Base-by-base conservation (phyloP, 1,284 basidiomycete species). In the Rhodotorula sp. region DNA sequence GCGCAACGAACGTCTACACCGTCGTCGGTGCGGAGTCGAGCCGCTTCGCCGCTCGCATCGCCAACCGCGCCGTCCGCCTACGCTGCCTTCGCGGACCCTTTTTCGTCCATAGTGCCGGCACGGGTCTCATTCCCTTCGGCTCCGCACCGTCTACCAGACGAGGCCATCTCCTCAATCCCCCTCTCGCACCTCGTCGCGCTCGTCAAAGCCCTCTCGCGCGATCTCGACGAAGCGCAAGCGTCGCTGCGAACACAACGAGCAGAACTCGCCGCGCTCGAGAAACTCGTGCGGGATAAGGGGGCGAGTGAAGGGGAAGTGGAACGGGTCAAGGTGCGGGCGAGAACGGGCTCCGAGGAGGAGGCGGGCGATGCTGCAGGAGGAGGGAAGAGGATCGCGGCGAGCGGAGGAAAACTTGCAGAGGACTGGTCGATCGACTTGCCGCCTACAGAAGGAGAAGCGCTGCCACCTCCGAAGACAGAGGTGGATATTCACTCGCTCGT, bases 131-230 rank as follows among this genome's bases (percentile, higher is more conserved):
- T 76, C 7, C 67, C 72, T 21, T 1, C 52, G 3, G 51, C 68
- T 2, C 75, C 75, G 0, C 75, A 76, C 31, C 59, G 64, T 31
- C 58, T 76, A 18, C 58, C 58, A 1, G 4, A 59, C 5, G 7
- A 58, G 0, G 15, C 69, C 0, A 59, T 58, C 3, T 6, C 48
- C 18, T 10, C 48, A 0, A 51, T 74, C 3, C 72, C 75, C 1
- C 31, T 59, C 12, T 18, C 54, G 0, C 73, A 74, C n/a, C 71
- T 75, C 31, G 54, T 70, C 51, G 72, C 73, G 1, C 75, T 76
- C 62, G 56, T 70, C 2, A 48, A 58, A 34, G 61, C 66, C 7
- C 62, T 76, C 2, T 76, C 75, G 4, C 31, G 60, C 8, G 64
- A 69, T 26, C 62, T 64, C 12, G 57, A 58, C 16, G 46, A 48